phyloP scores from a whole-genome alignment of 192 early-diverging fungal species.

The Dimargaris cristalligena region DNA sequence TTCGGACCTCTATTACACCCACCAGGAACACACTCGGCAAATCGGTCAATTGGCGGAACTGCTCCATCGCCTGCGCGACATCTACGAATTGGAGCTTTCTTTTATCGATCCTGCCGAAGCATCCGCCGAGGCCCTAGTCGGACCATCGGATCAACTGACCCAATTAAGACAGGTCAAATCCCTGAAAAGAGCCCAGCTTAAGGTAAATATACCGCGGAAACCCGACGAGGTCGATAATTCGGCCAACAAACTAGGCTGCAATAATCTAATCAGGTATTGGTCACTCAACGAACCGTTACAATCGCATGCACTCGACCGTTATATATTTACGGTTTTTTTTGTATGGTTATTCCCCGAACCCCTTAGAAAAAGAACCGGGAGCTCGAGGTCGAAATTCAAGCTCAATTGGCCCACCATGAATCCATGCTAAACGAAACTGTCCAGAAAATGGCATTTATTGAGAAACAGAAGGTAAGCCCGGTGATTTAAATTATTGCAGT shows the following conservation, averaged over 20 bases:
- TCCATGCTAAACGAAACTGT: neutral
- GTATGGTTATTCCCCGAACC: too few relatives aligned
- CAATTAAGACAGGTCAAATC: neutral
- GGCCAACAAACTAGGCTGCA: too few relatives aligned
- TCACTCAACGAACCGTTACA: too few relatives aligned
- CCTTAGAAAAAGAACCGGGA: too few relatives aligned
- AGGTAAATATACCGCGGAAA: too few relatives aligned
- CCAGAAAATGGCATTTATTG: slow-evolving; percentile 12
- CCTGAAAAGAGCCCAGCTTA: neutral
- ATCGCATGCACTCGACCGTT: too few relatives aligned
- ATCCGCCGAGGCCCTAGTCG: neutral
- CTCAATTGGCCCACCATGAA: too few relatives aligned
- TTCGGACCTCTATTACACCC: neutral
- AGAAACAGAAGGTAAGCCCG: slow-evolving; percentile 16
- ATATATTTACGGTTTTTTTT: too few relatives aligned
- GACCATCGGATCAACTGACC: neutral
- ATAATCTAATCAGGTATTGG: too few relatives aligned
- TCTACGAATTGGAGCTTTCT: neutral
- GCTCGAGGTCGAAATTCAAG: too few relatives aligned
- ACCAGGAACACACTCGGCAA: neutral
- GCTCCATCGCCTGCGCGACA: neutral
- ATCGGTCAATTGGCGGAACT: neutral
- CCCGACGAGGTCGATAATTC: too few relatives aligned
- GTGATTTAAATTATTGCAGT: too few relatives aligned
- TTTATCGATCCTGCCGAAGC: neutral